Base-by-base conservation (phyloP, 768 basidiomycete species). In the Fomitopsis serialis region DNA sequence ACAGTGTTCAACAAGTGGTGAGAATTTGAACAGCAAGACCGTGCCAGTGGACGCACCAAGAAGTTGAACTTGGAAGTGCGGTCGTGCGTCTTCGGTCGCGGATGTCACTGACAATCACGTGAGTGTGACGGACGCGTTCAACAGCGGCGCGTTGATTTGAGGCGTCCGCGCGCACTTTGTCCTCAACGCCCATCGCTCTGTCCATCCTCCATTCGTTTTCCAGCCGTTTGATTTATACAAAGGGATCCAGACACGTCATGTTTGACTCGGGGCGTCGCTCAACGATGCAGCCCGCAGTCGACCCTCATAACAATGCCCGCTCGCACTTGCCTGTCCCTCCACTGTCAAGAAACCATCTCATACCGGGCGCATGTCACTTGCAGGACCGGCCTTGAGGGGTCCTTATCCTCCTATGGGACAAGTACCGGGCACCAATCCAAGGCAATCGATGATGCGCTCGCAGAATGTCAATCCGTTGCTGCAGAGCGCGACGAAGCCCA, bases 251-350 rank as follows among this genome's bases (percentile, higher is more conserved):
- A 19, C 12, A 7, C 45, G 50, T 21, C 54, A 73, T 70, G 65
- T 76, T 76, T 63, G 83, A 83, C 58, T 64, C 70, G 35, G 73
- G 76, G 35, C 75, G 84, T 53, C 78, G 80, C 42, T 84, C 82
- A 34, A 78, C 78, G 1, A 76, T 87, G 73, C 83, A 81, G 49
- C 74, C 79, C 21, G 54, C 75, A 13, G 43, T 70, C 2, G 84
- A 86, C 48, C 66, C 75, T 1, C 69, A 80, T 59, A 74, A 73
- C 12, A 78, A 71, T 60, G 66, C 61, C 29, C 76, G 84, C 43
- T 88, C 91, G 2, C 78, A 81, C 24, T 77, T 93, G 13, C 90
- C 91, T 0, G 66, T 90, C 89, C 77, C 4, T 79, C 89, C 0
- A 85, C 88, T 0, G 68, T 79, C 55, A 92, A 91, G 75, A 92